A percentile compares a stretch with the other conserved stretches of the same genome.
Conservation (phyloP, 176 grass and related monocot genomes). For the Dactylis glomerata region DNA sequence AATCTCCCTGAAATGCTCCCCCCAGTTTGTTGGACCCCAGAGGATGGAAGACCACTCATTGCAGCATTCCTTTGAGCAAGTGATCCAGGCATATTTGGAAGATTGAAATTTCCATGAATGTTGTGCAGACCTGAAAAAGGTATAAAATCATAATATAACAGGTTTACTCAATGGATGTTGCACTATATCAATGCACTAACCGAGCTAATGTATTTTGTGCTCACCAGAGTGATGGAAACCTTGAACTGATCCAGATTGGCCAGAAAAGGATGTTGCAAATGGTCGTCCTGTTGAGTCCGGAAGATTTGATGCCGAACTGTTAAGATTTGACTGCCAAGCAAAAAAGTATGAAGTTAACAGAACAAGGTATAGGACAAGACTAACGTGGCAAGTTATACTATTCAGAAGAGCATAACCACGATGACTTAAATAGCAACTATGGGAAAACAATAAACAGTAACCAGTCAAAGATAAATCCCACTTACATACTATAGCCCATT, state of each 20-base stretch:
- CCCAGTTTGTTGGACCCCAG: slow-evolving; percentile 82
- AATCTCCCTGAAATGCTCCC: slow-evolving; percentile 85
- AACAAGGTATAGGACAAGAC: not conserved
- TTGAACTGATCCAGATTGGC: slow-evolving; percentile 68
- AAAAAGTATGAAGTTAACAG: slow-evolving; percentile 5
- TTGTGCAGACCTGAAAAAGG: slow-evolving; percentile 66
- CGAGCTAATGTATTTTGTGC: slow-evolving; percentile 19
- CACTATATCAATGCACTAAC: not conserved
- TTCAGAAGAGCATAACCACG: not conserved
- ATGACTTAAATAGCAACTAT: not conserved
- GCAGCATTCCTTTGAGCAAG: slow-evolving; percentile 76
- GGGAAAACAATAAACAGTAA: not conserved
- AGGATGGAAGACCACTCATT: slow-evolving; percentile 76
- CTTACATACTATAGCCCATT: not conserved
- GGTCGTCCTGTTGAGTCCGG: slow-evolving; percentile 76
- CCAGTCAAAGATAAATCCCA: not conserved
- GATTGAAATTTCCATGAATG: slow-evolving; percentile 76
- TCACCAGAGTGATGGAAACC: slow-evolving; percentile 91
- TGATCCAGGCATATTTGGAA: slow-evolving; percentile 82
- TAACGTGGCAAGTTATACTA: not conserved
- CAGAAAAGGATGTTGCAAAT: slow-evolving; percentile 72
- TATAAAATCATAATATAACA: slow-evolving; percentile 15
- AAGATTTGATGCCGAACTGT: slow-evolving; percentile 73
- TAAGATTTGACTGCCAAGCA: slow-evolving; percentile 67
- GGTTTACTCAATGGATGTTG: not conserved